These are phyloP conservation scores for Cordyceps tenuipes DNA, from an alignment of 2,329 filamentous ascomycete genomes.

Conservation along the genomic window DNA sequence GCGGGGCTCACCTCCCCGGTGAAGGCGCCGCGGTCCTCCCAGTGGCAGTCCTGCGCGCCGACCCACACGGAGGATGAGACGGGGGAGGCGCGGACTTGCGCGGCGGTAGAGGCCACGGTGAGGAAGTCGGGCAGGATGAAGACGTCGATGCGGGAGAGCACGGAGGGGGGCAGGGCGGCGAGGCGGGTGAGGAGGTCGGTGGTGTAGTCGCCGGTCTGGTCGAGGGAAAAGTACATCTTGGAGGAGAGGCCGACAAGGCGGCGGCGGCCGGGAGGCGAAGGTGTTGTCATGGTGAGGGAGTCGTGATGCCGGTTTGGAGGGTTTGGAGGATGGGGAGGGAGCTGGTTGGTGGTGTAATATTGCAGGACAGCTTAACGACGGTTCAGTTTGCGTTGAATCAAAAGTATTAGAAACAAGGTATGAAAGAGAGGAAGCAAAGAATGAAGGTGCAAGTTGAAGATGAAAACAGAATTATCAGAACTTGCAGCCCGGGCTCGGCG, in stretches of 20 bases:
- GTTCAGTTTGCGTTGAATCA: background rate
- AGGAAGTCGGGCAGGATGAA: constrained; percentile 75
- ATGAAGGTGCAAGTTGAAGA: background rate
- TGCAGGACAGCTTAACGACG: background rate
- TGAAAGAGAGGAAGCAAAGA: background rate
- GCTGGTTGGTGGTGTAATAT: no score
- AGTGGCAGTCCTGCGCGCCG: constrained; percentile 70
- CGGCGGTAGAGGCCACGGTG: constrained; percentile 47
- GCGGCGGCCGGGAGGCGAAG: constrained; percentile 32
- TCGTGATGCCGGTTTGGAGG: background rate
- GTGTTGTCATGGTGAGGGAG: constrained; percentile 15
- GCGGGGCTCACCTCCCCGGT: constrained; percentile 70
- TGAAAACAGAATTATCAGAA: background rate
- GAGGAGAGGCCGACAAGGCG: constrained; percentile 65
- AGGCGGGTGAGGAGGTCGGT: constrained; percentile 38
- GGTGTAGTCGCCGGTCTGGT: constrained; percentile 51
- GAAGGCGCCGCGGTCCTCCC: constrained; percentile 61
- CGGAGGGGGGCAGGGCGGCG: constrained; percentile 31
- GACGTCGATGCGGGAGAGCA: constrained; percentile 51
- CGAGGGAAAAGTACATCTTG: constrained; percentile 72
- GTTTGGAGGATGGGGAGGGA: background rate
- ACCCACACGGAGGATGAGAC: constrained; percentile 39
- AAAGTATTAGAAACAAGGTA: background rate
- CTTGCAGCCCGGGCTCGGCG: no score
- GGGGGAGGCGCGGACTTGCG: constrained; percentile 34